phyloP scores from a whole-genome alignment of 345 rosid genomes.

The Kandelia obovata region DNA sequence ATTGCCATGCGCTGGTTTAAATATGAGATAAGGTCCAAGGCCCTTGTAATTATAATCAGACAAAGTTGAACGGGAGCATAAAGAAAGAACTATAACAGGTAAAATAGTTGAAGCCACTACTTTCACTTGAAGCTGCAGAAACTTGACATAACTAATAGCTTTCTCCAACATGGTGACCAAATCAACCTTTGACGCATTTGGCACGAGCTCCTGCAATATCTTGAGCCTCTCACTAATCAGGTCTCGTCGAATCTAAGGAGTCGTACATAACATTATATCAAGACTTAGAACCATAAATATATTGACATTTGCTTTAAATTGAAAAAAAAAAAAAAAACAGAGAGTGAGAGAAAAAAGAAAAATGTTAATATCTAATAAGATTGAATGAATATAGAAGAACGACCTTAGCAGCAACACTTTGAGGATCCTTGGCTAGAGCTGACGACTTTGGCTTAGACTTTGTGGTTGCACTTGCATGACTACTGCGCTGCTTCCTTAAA shows the following conservation, averaged over 20 bases:
- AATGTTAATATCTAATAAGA: neutral
- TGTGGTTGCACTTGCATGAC: slow-evolving; percentile 13
- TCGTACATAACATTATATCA: slow-evolving; percentile 14
- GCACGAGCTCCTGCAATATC: slow-evolving; percentile 76
- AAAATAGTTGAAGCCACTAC: slow-evolving; percentile 26
- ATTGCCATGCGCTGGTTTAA: too few species aligned
- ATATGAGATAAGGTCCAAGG: too few species aligned
- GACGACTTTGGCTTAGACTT: slow-evolving; percentile 51
- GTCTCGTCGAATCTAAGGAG: slow-evolving; percentile 69
- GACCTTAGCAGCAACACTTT: slow-evolving; percentile 96
- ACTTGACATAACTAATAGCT: slow-evolving; percentile 84
- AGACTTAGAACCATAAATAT: neutral
- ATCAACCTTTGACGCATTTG: slow-evolving; percentile 93
- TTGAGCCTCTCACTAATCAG: slow-evolving; percentile 86
- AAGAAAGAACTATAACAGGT: neutral
- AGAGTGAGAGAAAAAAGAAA: too few species aligned
- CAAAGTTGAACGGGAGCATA: neutral
- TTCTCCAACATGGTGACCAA: slow-evolving; percentile 95
- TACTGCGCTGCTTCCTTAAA: slow-evolving; percentile 51
- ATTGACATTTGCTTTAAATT: neutral
- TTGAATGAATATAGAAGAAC: slow-evolving; percentile 6
- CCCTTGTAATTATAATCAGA: too few species aligned
- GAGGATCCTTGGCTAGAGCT: slow-evolving; percentile 69
- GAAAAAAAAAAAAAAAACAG: neutral
- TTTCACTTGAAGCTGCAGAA: slow-evolving; percentile 97